phyloP scores from a whole-genome alignment of 73 alveolate genomes.

The Tetrahymena thermophila region DNA sequence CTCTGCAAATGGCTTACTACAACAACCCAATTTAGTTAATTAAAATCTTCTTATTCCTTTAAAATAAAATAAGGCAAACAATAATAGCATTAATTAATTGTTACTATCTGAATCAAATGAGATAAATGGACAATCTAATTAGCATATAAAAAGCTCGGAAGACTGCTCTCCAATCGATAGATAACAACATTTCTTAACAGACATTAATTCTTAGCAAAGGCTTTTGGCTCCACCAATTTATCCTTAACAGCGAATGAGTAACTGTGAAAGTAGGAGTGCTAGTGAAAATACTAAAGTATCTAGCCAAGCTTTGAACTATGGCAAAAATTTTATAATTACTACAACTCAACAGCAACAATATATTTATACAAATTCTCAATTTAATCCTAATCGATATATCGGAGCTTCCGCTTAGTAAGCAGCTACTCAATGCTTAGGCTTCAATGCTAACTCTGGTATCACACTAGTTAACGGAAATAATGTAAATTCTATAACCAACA shows the following conservation, averaged over 20 bases:
- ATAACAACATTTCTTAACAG: background rate
- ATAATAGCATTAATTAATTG: background rate
- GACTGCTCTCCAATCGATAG: background rate
- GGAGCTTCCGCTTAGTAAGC: background rate
- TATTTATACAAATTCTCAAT: background rate
- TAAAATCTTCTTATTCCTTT: background rate
- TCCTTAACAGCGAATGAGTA: background rate
- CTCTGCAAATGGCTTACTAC: background rate
- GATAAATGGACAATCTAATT: background rate
- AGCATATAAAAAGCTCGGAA: background rate
- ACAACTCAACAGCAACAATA: background rate
- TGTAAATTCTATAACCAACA: background rate
- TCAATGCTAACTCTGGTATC: background rate
- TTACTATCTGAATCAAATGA: background rate
- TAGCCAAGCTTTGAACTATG: background rate
- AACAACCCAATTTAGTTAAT: background rate
- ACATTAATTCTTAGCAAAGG: background rate
- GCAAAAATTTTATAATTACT: background rate
- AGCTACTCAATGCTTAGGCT: background rate
- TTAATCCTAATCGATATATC: background rate
- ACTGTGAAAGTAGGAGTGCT: background rate
- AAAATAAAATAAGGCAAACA: background rate
- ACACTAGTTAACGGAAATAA: background rate
- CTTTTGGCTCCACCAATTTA: background rate
- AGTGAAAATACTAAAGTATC: background rate